Conservation (phyloP, 176 grass and related monocot genomes). For the Areca catechu region DNA sequence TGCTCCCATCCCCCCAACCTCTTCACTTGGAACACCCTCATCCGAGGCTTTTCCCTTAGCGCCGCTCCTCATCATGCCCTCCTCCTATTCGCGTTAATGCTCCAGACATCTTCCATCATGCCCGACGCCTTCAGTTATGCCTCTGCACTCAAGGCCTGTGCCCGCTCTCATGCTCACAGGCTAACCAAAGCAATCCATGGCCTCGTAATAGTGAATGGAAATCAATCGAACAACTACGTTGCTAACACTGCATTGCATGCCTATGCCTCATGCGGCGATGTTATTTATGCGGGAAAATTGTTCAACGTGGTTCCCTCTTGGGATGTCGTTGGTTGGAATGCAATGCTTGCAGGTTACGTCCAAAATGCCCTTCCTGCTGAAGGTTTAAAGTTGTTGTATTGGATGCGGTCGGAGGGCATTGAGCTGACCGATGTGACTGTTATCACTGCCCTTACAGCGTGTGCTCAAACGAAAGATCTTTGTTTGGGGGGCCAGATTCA, state of each 20-base stretch:
- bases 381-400: not conserved
- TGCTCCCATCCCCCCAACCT: conserved; percentile 3
- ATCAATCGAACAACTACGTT: not conserved
- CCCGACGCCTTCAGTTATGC: too few species aligned
- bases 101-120: too few species aligned
- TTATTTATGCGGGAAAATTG: not conserved
- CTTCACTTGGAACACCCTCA: conserved; percentile 12
- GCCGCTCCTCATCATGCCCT: conserved; percentile 6
- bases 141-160: not conserved
- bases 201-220: not conserved
- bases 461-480: conserved; percentile 5
- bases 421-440: conserved; percentile 4
- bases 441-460: conserved; percentile 6
- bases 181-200: conserved; percentile 5
- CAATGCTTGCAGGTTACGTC: not conserved
- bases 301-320: not conserved
- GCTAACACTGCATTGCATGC: conserved; percentile 4
- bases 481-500: conserved; percentile 7
- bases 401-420: not conserved
- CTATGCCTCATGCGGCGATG: not conserved
- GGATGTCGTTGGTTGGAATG: conserved; percentile 11
- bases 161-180: not conserved
- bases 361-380: not conserved
- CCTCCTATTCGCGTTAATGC: too few species aligned
- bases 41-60: not conserved